Conservation (phyloP, 179 eudicot species). For the Silene coronaria region DNA sequence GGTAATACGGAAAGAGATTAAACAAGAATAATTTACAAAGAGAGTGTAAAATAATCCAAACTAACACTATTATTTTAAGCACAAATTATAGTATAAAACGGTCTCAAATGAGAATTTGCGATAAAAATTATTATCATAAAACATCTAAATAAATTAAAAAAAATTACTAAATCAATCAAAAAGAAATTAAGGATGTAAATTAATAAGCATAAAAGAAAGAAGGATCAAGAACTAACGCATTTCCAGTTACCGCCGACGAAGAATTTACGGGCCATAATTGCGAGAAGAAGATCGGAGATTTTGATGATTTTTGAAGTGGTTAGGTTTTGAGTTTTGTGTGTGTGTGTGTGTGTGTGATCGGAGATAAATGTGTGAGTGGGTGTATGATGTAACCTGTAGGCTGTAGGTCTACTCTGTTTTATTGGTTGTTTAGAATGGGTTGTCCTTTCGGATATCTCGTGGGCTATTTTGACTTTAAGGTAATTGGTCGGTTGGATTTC, state of each 20-base stretch:
- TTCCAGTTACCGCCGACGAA: constrained; percentile 14
- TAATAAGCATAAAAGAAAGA: not conserved
- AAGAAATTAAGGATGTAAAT: not conserved
- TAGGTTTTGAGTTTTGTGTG: not conserved
- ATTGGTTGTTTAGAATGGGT: not conserved
- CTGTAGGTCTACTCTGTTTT: too few relatives aligned
- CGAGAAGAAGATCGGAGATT: not conserved
- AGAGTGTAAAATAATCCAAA: too few relatives aligned
- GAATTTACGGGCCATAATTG: constrained; percentile 2
- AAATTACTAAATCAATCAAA: not conserved
- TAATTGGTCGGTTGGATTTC: too few relatives aligned
- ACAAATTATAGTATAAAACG: too few relatives aligned
- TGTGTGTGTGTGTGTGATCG: not conserved
- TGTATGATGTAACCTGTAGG: too few relatives aligned
- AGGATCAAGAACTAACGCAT: not conserved
- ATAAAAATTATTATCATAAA: not conserved
- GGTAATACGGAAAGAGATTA: too few relatives aligned
- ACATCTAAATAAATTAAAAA: not conserved
- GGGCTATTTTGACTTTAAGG: not conserved
- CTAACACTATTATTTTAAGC: too few relatives aligned
- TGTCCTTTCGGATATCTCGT: not conserved
- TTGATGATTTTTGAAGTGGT: not conserved
- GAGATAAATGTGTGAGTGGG: not conserved
- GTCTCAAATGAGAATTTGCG: too few relatives aligned
- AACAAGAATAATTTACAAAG: too few relatives aligned